phyloP scores from a whole-genome alignment of 257 asterid species.

The Solanum habrochaites region DNA sequence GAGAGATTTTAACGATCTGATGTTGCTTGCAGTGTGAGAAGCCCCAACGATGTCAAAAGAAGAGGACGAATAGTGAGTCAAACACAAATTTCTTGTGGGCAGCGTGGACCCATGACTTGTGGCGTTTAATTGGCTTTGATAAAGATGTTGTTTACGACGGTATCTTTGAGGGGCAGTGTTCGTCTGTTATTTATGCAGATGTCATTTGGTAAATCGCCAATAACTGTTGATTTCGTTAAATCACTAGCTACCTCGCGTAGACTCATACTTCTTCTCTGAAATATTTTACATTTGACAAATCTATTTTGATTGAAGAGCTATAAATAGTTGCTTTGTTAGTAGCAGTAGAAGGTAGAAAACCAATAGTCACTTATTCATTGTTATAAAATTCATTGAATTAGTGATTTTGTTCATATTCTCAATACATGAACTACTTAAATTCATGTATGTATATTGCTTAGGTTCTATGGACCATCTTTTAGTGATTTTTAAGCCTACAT shows the following conservation, averaged over 20 bases:
- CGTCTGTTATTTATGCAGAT: neutral
- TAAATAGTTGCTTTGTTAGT: neutral
- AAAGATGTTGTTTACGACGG: neutral
- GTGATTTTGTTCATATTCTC: neutral
- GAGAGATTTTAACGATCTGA: neutral
- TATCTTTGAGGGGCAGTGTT: neutral
- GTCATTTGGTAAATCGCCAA: neutral
- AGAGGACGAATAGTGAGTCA: neutral
- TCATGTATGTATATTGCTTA: neutral
- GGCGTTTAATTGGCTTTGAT: neutral
- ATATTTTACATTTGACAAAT: neutral
- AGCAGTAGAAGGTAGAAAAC: neutral
- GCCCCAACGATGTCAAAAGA: neutral
- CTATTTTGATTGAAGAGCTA: neutral
- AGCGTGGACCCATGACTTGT: neutral
- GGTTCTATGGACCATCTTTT: neutral
- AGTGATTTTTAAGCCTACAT: neutral
- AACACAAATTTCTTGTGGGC: neutral
- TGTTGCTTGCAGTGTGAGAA: neutral
- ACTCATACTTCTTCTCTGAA: neutral
- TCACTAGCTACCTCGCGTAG: neutral
- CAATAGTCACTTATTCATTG: neutral
- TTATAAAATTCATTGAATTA: neutral
- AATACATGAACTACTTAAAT: neutral
- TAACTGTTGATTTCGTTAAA: neutral